Evolutionary conservation across 176 grass and related monocot genomes (phyloP).

Genomic region (Triticum monococcum): DNA sequence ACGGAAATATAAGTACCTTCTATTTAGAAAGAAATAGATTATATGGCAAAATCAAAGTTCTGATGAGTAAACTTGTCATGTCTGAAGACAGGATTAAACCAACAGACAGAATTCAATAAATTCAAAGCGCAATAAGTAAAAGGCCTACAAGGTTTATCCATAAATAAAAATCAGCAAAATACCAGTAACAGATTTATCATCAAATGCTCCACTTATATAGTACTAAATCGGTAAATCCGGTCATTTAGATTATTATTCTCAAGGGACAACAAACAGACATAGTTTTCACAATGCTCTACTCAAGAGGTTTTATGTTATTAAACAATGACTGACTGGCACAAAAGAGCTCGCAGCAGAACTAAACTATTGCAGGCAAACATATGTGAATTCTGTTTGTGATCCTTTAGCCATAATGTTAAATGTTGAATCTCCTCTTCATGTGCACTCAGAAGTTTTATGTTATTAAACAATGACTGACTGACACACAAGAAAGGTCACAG

Average conservation of each 20-base stretch:
- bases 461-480: conserved; percentile 6
- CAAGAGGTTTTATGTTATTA: background rate
- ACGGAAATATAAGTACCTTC: background rate
- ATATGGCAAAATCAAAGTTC: background rate
- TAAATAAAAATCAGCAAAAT: background rate
- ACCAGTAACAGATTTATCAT: conserved; percentile 7
- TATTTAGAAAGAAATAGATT: conserved; percentile 13
- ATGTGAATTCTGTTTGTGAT: background rate
- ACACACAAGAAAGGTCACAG: background rate
- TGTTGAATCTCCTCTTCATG: background rate
- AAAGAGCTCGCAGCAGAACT: background rate
- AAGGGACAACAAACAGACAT: background rate
- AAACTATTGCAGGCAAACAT: background rate
- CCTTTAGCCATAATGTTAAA: background rate
- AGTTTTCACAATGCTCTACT: background rate
- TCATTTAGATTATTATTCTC: background rate
- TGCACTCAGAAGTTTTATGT: background rate
- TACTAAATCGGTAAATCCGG: background rate
- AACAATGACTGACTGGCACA: background rate
- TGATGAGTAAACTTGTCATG: background rate
- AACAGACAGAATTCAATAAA: background rate
- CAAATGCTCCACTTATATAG: background rate
- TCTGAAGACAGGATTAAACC: background rate
- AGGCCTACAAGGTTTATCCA: background rate
- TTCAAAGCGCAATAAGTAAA: background rate